A percentile compares a stretch with the other conserved stretches of the same genome.
Evolutionary conservation across 2,329 filamentous ascomycete species (phyloP).

Genomic region (Fusarium succisae): DNA sequence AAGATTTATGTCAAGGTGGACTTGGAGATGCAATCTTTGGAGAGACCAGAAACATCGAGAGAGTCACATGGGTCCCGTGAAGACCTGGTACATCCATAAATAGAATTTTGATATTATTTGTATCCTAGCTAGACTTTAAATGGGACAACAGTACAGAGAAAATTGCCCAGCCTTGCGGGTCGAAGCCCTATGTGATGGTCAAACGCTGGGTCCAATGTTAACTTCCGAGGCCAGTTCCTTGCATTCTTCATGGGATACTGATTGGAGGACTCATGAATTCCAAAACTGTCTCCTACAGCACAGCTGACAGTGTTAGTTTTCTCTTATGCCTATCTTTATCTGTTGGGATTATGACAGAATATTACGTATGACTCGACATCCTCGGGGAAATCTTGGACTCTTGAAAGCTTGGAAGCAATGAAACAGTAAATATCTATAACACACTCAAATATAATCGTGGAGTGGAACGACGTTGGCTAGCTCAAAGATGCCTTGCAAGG

Average conservation of each 20-base stretch:
- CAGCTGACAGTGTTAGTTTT: background rate
- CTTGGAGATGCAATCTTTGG: conserved; percentile 3
- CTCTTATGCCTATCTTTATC: background rate
- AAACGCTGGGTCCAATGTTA: fast-evolving
- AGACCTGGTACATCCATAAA: background rate
- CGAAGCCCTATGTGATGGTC: background rate
- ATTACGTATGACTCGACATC: too few relatives aligned
- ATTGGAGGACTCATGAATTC: fast-evolving
- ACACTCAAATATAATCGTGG: too few relatives aligned
- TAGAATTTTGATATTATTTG: background rate
- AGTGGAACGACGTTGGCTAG: background rate
- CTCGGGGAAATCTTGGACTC: background rate
- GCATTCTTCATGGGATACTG: fast-evolving
- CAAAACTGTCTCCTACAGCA: fast-evolving
- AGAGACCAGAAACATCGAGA: background rate
- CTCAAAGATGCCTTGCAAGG: background rate
- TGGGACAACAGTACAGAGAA: conserved; percentile 4
- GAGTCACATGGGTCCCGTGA: background rate
- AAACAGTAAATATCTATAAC: too few relatives aligned
- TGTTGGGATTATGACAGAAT: background rate
- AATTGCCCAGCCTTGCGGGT: background rate
- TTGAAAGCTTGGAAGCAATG: background rate
- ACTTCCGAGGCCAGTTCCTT: fast-evolving
- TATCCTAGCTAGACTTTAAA: background rate
- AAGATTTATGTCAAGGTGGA: conserved; percentile 17